A percentile compares a stretch with the other conserved stretches of the same genome.
phyloP scores from a whole-genome alignment of 805 yeast species.

The Saturnispora sekii region DNA sequence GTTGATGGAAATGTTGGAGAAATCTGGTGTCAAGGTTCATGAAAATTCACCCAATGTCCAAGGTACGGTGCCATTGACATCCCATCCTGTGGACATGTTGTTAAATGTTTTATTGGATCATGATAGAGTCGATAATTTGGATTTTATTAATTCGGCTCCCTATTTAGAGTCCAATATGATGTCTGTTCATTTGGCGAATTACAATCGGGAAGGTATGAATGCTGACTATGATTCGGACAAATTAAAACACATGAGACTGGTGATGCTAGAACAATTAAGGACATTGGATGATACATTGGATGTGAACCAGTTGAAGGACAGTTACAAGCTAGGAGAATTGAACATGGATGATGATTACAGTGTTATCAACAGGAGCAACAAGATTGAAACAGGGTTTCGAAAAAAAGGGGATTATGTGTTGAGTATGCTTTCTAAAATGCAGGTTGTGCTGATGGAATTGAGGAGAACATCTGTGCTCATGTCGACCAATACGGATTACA shows the following conservation, averaged over 20 bases:
- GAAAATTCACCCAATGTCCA: neutral
- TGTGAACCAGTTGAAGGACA: slow-evolving; percentile 4
- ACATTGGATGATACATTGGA: slow-evolving; percentile 16
- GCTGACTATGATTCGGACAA: slow-evolving; percentile 6
- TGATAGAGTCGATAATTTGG: slow-evolving; percentile 12
- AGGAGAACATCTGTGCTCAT: slow-evolving; percentile 25
- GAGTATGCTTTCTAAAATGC: slow-evolving; percentile 16
- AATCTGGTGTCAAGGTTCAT: slow-evolving; percentile 4
- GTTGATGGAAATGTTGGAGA: slow-evolving; percentile 9
- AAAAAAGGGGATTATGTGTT: slow-evolving; percentile 22
- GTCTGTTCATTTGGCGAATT: slow-evolving; percentile 17
- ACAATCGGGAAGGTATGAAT: slow-evolving; percentile 16
- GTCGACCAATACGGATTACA: slow-evolving; percentile 31
- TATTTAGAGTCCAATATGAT: slow-evolving; percentile 13
- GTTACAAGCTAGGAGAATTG: slow-evolving; percentile 7
- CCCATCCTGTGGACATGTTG: slow-evolving; percentile 16
- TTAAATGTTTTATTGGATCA: slow-evolving; percentile 15
- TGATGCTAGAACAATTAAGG: slow-evolving; percentile 12
- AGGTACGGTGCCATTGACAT: slow-evolving; percentile 12
- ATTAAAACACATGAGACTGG: slow-evolving; percentile 6
- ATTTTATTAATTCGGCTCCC: slow-evolving; percentile 14
- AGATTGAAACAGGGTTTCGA: slow-evolving; percentile 15
- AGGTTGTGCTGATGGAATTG: slow-evolving; percentile 25
- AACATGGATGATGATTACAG: slow-evolving; percentile 1
- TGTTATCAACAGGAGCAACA: slow-evolving; percentile 8